Evolutionary conservation across 73 alveolate genomes (phyloP).

Genomic region (Tetrahymena thermophila): DNA sequence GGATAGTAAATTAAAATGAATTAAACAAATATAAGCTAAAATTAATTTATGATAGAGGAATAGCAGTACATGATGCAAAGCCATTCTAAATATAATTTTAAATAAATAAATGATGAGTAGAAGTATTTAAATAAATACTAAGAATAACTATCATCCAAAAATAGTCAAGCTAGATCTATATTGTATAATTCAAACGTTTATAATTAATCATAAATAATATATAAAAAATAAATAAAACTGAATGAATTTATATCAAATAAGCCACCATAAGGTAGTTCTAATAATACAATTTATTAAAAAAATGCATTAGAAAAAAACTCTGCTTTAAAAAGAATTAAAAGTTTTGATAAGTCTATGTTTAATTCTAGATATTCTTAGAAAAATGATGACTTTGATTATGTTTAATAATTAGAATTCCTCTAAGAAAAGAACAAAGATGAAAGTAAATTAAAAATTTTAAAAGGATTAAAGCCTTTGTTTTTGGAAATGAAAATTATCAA

Average conservation of each 20-base stretch:
- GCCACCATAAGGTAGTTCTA: background rate
- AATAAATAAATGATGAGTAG: background rate
- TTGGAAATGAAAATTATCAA: too few relatives aligned
- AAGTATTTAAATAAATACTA: background rate
- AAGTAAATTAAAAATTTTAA: background rate
- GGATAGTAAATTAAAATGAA: too few relatives aligned
- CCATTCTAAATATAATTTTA: background rate
- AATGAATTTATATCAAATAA: background rate
- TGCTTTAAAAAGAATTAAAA: background rate
- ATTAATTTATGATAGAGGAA: background rate
- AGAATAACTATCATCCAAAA: background rate
- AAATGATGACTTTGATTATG: background rate
- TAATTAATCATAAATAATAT: background rate
- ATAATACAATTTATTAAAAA: too few relatives aligned
- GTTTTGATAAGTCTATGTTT: background rate
- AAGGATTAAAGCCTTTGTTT: background rate
- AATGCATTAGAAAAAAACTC: too few relatives aligned
- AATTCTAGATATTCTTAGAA: background rate
- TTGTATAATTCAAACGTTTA: background rate
- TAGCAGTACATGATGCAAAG: too few relatives aligned
- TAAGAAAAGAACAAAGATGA: background rate
- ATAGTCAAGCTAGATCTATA: background rate
- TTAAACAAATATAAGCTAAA: background rate
- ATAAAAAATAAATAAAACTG: too few relatives aligned
- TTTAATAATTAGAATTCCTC: background rate